phyloP scores from a whole-genome alignment of 352 stramenopile species.

The Globisporangium megalacanthum region DNA sequence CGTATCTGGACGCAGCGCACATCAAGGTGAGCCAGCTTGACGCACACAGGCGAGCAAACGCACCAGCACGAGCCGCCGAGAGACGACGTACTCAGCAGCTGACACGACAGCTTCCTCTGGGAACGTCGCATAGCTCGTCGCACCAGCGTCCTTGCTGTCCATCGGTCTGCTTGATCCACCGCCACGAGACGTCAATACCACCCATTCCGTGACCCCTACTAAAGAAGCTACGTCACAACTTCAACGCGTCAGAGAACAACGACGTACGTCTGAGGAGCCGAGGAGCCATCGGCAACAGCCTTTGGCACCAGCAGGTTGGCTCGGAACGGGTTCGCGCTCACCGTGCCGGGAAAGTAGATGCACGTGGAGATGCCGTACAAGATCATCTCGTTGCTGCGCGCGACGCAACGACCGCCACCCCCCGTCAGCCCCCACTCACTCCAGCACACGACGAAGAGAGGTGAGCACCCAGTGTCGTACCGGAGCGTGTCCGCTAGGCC shows the following conservation, averaged over 20 bases:
- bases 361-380: constrained; percentile 76
- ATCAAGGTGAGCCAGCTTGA: background rate
- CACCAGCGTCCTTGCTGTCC: constrained; percentile 1
- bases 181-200: background rate
- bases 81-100: constrained; percentile 4
- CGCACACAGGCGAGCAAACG: background rate
- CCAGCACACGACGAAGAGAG: too few species aligned
- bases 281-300: background rate
- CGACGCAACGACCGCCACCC: too few species aligned
- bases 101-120: constrained; percentile 1
- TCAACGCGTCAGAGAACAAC: background rate
- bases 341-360: constrained; percentile 86
- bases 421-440: too few species aligned
- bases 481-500: too few species aligned
- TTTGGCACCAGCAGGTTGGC: constrained; percentile 13
- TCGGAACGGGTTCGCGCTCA: constrained; percentile 16
- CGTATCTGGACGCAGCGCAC: constrained; percentile 12
- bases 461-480: too few species aligned
- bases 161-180: constrained; percentile 1
- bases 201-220: background rate
- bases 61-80: background rate
- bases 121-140: constrained; percentile 6
- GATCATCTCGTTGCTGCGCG: constrained; percentile 43
- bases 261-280: constrained; percentile 9
- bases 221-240: background rate